Percentiles rank a stretch among this genome's conserved stretches.
These are phyloP conservation scores for Leccinum aurantiacum DNA, from an alignment of 768 basidiomycete species.

Conservation along the genomic window DNA sequence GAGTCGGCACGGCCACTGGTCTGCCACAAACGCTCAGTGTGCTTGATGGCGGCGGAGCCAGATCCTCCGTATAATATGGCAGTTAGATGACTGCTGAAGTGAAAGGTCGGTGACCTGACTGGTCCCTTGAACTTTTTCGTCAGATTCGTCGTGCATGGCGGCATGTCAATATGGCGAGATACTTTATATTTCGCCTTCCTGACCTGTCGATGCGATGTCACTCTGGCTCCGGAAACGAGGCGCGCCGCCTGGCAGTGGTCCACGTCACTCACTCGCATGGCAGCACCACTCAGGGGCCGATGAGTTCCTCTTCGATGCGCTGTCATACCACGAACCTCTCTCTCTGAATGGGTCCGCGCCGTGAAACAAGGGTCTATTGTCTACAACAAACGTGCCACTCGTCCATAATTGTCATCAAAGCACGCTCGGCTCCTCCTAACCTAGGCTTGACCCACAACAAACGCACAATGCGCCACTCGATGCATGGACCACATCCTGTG, in stretches of 20 bases:
- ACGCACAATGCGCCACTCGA: constrained; percentile 9
- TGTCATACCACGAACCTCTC: background rate
- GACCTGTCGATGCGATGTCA: constrained; percentile 7
- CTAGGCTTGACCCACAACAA: background rate
- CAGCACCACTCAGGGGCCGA: constrained; percentile 4
- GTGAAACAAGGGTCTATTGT: constrained; percentile 1
- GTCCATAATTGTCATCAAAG: constrained; percentile 2
- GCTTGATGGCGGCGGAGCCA: background rate
- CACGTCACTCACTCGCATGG: background rate
- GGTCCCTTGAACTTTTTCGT: constrained; percentile 8
- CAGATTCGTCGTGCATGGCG: constrained; percentile 5
- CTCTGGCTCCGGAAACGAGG: constrained; percentile 8
- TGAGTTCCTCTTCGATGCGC: background rate
- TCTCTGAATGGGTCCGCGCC: constrained; percentile 5
- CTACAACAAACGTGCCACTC: constrained; percentile 1
- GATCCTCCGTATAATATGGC: background rate
- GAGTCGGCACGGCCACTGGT: background rate
- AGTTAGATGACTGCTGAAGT: background rate
- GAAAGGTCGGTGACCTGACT: background rate
- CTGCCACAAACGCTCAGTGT: background rate
- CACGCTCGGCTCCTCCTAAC: background rate
- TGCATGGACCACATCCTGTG: constrained; percentile 1
- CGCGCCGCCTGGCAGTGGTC: constrained; percentile 10
- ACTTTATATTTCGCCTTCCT: background rate
- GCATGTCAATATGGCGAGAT: background rate